Conservation (phyloP, 306 rosid genomes). For the Cicer judaicum region DNA sequence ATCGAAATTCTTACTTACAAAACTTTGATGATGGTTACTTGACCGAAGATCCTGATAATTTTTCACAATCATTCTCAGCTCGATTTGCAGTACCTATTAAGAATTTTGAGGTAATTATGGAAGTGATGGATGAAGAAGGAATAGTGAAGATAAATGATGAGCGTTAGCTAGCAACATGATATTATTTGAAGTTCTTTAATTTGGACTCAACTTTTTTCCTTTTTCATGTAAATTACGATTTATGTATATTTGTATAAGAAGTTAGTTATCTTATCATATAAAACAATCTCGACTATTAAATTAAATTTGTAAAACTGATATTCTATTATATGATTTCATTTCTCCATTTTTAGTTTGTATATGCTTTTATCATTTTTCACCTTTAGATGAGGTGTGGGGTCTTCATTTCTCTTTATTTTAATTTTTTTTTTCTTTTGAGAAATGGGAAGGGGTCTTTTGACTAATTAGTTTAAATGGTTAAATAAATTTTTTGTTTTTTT, state of each 20-base stretch:
- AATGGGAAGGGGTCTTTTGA: too few species aligned
- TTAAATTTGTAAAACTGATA: not conserved
- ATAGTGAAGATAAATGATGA: constrained; percentile 12
- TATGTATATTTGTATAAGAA: not conserved
- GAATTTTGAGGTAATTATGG: constrained; percentile 34
- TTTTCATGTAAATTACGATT: constrained; percentile 1
- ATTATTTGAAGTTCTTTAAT: not conserved
- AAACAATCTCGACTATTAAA: not conserved
- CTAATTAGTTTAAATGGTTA: too few species aligned
- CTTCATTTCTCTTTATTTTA: too few species aligned
- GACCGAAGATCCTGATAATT: constrained; percentile 58
- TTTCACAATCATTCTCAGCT: constrained; percentile 77
- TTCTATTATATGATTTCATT: not conserved
- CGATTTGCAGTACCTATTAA: constrained; percentile 67
- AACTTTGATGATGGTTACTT: constrained; percentile 73
- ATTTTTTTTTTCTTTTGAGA: too few species aligned
- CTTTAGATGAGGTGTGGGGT: too few species aligned
- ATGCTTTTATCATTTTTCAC: not conserved
- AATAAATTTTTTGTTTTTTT: too few species aligned
- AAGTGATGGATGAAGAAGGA: constrained; percentile 30
- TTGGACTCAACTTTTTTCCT: not conserved
- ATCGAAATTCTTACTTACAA: constrained; percentile 65
- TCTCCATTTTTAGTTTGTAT: not conserved
- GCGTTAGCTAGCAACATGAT: constrained; percentile 15
- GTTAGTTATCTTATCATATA: not conserved